These are phyloP conservation scores for Dendrobium catenatum DNA, from an alignment of 106 monocot species.

Conservation along the genomic window DNA sequence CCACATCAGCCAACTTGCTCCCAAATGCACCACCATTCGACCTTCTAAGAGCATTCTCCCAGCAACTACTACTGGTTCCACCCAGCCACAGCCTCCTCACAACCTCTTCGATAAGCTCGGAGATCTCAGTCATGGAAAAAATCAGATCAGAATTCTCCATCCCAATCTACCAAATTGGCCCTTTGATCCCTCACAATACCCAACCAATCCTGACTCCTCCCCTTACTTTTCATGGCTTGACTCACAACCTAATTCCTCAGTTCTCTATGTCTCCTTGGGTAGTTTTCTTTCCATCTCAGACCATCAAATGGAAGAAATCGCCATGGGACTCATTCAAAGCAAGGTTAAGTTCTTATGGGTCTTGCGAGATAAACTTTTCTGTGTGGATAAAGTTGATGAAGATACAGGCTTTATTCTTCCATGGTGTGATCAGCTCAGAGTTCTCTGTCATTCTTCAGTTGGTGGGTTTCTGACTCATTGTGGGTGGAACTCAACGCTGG, in stretches of 20 bases:
- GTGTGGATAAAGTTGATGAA: background rate
- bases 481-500: slow-evolving; percentile 72
- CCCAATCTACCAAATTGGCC: slow-evolving; percentile 19
- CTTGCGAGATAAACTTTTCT: background rate
- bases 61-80: slow-evolving; percentile 3
- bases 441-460: slow-evolving; percentile 45
- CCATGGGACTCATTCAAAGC: slow-evolving; percentile 27
- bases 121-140: slow-evolving; percentile 1
- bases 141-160: slow-evolving; percentile 11
- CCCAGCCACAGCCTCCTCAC: slow-evolving; percentile 12
- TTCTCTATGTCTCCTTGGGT: slow-evolving; percentile 61
- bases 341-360: slow-evolving; percentile 39
- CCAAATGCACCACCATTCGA: background rate
- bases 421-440: slow-evolving; percentile 57
- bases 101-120: slow-evolving; percentile 21
- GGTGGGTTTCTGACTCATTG: slow-evolving; percentile 74
- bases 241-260: slow-evolving; percentile 29
- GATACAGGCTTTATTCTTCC: background rate
- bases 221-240: slow-evolving; percentile 37
- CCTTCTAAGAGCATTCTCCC: background rate
- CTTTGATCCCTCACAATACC: slow-evolving; percentile 12
- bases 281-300: slow-evolving; percentile 35
- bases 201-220: background rate
- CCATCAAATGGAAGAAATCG: slow-evolving; percentile 34
- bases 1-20: background rate